Conservation (phyloP, 352 stramenopile species). For the Globisporangium paroecandrum region DNA sequence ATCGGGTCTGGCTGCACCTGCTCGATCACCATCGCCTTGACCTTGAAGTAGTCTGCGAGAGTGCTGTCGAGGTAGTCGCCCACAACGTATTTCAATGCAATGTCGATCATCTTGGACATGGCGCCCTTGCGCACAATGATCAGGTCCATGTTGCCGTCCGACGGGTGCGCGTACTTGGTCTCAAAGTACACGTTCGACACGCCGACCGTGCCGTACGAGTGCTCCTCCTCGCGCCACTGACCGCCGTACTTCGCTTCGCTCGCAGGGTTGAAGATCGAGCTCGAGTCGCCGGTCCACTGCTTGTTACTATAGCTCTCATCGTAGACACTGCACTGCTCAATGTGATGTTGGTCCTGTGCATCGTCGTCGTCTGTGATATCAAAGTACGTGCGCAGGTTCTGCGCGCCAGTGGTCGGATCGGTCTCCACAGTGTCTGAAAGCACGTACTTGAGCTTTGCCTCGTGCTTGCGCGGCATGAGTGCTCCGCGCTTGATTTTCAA, state of each 20-base stretch:
- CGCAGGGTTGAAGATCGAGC: conserved; percentile 55
- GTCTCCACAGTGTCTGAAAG: conserved; percentile 48
- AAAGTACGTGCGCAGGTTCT: conserved; percentile 70
- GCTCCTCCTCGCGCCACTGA: conserved; percentile 48
- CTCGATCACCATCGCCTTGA: conserved; percentile 76
- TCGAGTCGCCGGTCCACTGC: conserved; percentile 58
- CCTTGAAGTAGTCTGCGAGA: conserved; percentile 70
- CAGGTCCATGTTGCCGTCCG: conserved; percentile 76
- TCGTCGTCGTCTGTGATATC: conserved; percentile 52
- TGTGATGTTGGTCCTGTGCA: conserved; percentile 61
- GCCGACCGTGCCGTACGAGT: conserved; percentile 50
- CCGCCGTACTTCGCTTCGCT: conserved; percentile 56
- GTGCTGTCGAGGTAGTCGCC: conserved; percentile 56
- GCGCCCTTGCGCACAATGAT: conserved; percentile 67
- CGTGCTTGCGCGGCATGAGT: conserved; percentile 44
- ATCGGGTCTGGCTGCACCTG: conserved; percentile 53
- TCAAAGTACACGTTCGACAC: conserved; percentile 82
- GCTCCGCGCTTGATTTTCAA: conserved; percentile 69
- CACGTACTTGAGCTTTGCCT: conserved; percentile 70
- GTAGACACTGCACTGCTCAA: conserved; percentile 77
- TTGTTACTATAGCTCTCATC: conserved; percentile 48
- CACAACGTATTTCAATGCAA: conserved; percentile 48
- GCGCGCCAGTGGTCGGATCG: conserved; percentile 41
- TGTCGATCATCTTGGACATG: conserved; percentile 38
- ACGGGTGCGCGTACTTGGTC: conserved; percentile 74